Evolutionary conservation across 345 rosid species (phyloP), one percentile per base, ranked within the genome.

Genomic region (Syzygium oleosum): DNA sequence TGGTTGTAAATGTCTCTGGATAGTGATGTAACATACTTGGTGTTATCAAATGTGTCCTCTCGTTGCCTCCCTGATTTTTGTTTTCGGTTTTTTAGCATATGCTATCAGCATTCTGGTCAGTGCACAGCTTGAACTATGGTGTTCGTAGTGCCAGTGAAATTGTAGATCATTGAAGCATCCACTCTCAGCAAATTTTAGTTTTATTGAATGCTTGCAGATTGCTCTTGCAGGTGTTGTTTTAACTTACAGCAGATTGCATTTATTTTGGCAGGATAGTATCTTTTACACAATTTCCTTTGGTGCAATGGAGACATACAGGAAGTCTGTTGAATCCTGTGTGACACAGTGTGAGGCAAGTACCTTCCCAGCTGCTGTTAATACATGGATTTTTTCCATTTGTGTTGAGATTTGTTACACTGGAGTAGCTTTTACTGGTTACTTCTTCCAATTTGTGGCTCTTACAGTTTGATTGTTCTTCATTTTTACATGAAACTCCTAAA

Each of bases 201-300:
- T 38, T 19, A 73, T 73, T 73, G 83, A 49, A 73, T 38, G 83
- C 83, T 38, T 73, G 49, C 49, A 38, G 49, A 73, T 38, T 19
- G 80, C 80, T 68, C 80, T 73, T 73, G 49, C 27, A 10, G 83
- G 25, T 38, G 49, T 73, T 73, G 49, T 49, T 73, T 73, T 73
- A 73, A 73, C 83, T 73, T 73, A 73, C 49, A 19, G 49, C 83
- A 73, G 49, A 73, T 73, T 38, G 27, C 49, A 38, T 73, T 73
- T 73, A 9, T 73, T 73, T 73, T 12, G 4, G 89, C 98, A 98
- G 99, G 98, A 96, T 91, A 95, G 97, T 92, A 95, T 98, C 86
- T 98, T 98, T 90, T 96, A 97, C 92, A 95, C 96, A 17, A 92
- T 98, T 89, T 95, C 99, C 68, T 91, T 91, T 31, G 98, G 98